phyloP scores from a whole-genome alignment of 345 rosid genomes.

The Populus ilicifolia region DNA sequence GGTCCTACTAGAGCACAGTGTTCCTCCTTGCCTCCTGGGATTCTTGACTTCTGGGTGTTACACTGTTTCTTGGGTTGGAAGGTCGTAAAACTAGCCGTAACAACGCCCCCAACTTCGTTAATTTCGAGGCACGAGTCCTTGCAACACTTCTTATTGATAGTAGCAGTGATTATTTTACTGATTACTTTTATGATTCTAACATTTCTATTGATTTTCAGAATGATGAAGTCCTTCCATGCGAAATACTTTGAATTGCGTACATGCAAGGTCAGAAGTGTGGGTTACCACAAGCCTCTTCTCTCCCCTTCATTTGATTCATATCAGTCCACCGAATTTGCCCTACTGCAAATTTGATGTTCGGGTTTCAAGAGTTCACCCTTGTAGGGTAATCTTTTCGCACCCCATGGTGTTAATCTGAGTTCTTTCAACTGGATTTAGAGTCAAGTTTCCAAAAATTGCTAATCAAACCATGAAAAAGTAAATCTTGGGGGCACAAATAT shows the following conservation, averaged over 20 bases:
- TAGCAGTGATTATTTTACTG: background rate
- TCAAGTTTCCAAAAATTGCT: background rate
- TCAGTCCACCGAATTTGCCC: background rate
- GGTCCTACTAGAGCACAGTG: background rate
- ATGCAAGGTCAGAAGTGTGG: background rate
- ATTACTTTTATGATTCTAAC: background rate
- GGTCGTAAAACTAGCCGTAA: background rate
- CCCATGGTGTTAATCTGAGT: background rate
- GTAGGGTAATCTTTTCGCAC: background rate
- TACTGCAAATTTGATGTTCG: background rate
- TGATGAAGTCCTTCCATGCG: background rate
- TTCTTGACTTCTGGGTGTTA: background rate
- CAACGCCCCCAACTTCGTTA: background rate
- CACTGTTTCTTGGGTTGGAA: constrained; percentile 14
- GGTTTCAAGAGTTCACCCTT: background rate
- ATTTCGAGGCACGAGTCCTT: background rate
- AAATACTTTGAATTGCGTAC: background rate
- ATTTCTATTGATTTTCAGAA: background rate
- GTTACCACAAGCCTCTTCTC: background rate
- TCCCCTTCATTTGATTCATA: background rate
- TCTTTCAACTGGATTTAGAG: background rate
- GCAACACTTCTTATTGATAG: background rate
- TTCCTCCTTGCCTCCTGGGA: background rate
- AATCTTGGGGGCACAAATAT: background rate
- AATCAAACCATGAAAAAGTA: background rate